phyloP scores from a whole-genome alignment of 139 green algal species.

The Parachlorella kessleri region DNA sequence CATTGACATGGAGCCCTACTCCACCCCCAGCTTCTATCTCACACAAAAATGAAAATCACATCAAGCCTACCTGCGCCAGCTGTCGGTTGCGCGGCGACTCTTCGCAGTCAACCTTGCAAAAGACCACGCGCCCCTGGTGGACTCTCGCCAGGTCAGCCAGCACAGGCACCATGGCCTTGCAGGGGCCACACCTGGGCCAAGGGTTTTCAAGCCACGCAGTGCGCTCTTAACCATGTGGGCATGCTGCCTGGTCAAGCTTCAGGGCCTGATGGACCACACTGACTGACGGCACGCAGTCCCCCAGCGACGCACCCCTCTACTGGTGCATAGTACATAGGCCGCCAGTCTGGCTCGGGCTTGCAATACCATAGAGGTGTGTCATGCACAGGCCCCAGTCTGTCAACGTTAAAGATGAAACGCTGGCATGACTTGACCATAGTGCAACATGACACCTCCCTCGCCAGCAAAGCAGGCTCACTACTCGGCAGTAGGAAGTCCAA shows the following conservation, averaged over 20 bases:
- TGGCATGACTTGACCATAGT: too few relatives aligned
- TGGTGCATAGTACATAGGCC: not conserved
- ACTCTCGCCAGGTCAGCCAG: slow-evolving; percentile 20
- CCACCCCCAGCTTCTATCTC: too few relatives aligned
- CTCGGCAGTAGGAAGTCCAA: too few relatives aligned
- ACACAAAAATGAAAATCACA: too few relatives aligned
- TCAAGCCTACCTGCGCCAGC: too few relatives aligned
- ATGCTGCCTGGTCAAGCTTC: not conserved
- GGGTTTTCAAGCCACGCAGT: not conserved
- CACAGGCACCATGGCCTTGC: slow-evolving; percentile 39
- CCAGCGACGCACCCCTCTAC: not conserved
- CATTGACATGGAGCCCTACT: too few relatives aligned
- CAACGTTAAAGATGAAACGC: slow-evolving; percentile 1
- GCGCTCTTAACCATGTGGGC: too few relatives aligned
- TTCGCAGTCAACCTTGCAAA: slow-evolving; percentile 51
- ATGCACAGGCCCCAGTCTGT: not conserved
- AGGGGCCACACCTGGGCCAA: slow-evolving; percentile 22
- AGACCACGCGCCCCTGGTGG: slow-evolving; percentile 15
- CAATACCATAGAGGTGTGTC: not conserved
- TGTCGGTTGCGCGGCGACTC: slow-evolving; percentile 25
- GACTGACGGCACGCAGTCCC: too few relatives aligned
- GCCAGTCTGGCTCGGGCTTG: not conserved
- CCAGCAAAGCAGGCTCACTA: too few relatives aligned
- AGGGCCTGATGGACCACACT: not conserved
- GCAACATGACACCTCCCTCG: too few relatives aligned